A percentile compares a stretch with the other conserved stretches of the same genome.
Evolutionary conservation across 805 yeast species (phyloP).

Genomic region (Schwanniomyces occidentalis): DNA sequence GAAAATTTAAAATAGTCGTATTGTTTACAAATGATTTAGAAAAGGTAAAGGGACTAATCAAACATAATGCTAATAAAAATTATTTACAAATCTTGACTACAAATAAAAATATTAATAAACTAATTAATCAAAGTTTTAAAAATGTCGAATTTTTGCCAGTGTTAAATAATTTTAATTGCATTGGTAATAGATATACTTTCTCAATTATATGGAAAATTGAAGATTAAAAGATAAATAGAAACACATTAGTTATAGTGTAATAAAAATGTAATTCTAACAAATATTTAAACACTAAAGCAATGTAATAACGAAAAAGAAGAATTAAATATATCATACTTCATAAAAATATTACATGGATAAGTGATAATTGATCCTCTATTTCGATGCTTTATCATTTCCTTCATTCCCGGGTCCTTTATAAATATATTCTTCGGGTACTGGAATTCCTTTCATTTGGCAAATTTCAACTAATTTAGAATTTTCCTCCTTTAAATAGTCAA

Average conservation of each 20-base stretch:
- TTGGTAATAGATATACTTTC: constrained; percentile 11
- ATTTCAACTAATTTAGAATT: constrained; percentile 45
- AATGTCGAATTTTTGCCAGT: constrained; percentile 8
- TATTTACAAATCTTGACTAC: constrained; percentile 11
- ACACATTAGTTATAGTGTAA: no score
- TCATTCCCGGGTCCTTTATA: constrained; percentile 25
- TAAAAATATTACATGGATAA: no score
- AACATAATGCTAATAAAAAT: constrained; percentile 1
- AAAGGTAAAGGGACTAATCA: constrained; percentile 10
- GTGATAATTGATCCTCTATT: no score
- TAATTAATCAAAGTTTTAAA: not conserved
- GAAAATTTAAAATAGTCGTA: constrained; percentile 6
- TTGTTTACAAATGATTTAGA: constrained; percentile 16
- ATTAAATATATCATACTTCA: no score
- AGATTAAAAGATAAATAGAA: constrained; percentile 3
- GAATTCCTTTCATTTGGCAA: constrained; percentile 42
- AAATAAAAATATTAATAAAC: not conserved
- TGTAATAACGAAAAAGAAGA: no score
- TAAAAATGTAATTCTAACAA: no score
- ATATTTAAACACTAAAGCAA: no score
- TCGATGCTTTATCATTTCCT: not conserved
- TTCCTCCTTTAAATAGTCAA: constrained; percentile 50
- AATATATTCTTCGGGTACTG: constrained; percentile 41
- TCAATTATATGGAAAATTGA: constrained; percentile 18
- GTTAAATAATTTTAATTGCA: constrained; percentile 1